Base-by-base conservation (phyloP, 2,329 filamentous ascomycete genomes). In the Aspergillus eucalypticola region DNA sequence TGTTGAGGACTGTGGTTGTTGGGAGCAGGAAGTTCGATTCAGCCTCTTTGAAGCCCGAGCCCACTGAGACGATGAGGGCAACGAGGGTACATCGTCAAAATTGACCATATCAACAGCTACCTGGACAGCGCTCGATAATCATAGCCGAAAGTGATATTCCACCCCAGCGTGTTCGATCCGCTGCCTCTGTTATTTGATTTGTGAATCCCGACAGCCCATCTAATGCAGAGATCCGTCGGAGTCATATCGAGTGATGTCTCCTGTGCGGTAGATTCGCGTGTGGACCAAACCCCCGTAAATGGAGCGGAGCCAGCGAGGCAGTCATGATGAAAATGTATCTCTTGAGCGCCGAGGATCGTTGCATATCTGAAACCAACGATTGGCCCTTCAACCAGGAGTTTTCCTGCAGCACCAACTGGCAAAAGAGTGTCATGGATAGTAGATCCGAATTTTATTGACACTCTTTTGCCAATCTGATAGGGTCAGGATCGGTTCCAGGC, bases 51-150 rank as follows among this genome's bases (percentile, higher is more conserved):
- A 25, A 25, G 5, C 25, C 25, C 7, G 25, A 25, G 25, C 25
- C 4, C 5, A 4, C 1, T 4, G 7, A 8, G 25, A 25, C 25
- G 25, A 25, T 2, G 76, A 77, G 17, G 78, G 78, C 50, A 79
- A 76, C 3, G 73, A 73, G 4, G 68, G 62, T 17, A 67, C 58
- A 10, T 77, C 76, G n/a, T 74, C 74, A n/a, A 79, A 78, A 56
- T 76, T 77, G 59, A 83, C 78, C 27, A 83, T 79, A 57, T 84
- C 82, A 8, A 79, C 79, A 0, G 76, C 78, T 2, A 82, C 78
- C 50, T 78, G 78, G 23, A 78, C 75, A 3, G 74, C 73, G 0
- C 70, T 60, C 1, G 79, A 79, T 27, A 84, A 69, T 27, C 58
- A 32, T 49, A 53, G 56, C 32, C 56, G 58, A 51, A 65, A 25